Evolutionary conservation across 768 basidiomycete species (phyloP), one percentile per base, ranked within the genome.

Genomic region (Tricholoma terreum): DNA sequence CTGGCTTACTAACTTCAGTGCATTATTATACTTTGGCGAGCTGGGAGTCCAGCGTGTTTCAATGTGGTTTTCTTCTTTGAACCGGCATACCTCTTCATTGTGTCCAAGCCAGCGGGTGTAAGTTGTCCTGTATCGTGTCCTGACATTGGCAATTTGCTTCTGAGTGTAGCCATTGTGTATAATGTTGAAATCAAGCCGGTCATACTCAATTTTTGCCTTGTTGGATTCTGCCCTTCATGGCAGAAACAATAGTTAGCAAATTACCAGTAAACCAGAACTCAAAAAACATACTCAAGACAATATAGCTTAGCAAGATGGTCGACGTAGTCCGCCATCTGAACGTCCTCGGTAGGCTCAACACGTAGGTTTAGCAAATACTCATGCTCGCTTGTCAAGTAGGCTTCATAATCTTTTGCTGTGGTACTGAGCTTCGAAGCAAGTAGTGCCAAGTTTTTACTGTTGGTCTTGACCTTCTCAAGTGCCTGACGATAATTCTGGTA

Each of bases 401-500:
- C n/a, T n/a, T n/a, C n/a, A n/a, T n/a, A n/a, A n/a, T n/a, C n/a
- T n/a, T n/a, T n/a, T n/a, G n/a, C n/a, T n/a, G n/a, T n/a, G n/a
- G n/a, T n/a, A n/a, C n/a, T n/a, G n/a, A 15, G 15, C 31, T 19
- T 66, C 55, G 3, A 60, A 54, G 21, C 63, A 38, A 7, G 57
- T 17, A 17, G 70, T 30, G n/a, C 55, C 61, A 10, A 50, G 15
- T 10, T 14, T 38, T 38, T 15, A 14, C 46, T 50, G 33, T 66
- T 54, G 3, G 10, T 52, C 10, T 63, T 24, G 46, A 74, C 60
- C 57, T 71, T 68, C 1, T 62, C 45, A 14, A 70, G 62, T 0
- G 70, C 70, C 50, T 74, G 71, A 2, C 24, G 6, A 59, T 69
- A 71, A 53, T 74, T 74, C n/a, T n/a, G n/a, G n/a, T n/a, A n/a